Percentiles rank a stretch among this genome's conserved stretches.
Conservation (phyloP, 2,329 filamentous ascomycete genomes). For the Fusarium circinatum region DNA sequence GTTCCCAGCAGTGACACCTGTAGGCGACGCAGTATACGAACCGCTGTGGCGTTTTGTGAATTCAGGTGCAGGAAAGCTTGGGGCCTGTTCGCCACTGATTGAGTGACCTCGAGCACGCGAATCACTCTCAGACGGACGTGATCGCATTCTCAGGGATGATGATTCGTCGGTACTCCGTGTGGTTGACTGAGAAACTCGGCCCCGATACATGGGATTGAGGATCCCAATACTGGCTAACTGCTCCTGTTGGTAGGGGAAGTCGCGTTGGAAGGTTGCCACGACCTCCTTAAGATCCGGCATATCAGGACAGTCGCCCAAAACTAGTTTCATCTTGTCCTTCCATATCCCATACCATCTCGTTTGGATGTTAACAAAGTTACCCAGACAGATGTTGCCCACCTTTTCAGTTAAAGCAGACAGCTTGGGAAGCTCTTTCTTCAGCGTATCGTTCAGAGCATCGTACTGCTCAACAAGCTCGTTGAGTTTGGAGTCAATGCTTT, state of each 20-base stretch:
- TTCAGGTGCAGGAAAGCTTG: conserved; percentile 72
- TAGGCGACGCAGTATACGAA: conserved; percentile 71
- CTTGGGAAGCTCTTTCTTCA: conserved; percentile 91
- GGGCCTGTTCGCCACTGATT: conserved; percentile 70
- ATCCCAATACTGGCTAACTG: conserved; percentile 78
- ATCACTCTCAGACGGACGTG: conserved; percentile 60
- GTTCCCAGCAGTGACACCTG: conserved; percentile 47
- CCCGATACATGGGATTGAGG: conserved; percentile 77
- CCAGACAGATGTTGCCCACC: conserved; percentile 83
- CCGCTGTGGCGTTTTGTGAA: conserved; percentile 73
- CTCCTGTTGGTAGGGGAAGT: conserved; percentile 81
- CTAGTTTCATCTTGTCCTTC: conserved; percentile 81
- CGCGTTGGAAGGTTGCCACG: conserved; percentile 78
- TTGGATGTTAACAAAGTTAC: conserved; percentile 87
- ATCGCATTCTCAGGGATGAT: conserved; percentile 59
- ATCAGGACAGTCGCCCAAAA: conserved; percentile 72
- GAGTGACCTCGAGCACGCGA: conserved; percentile 69
- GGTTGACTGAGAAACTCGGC: conserved; percentile 66
- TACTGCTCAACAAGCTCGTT: conserved; percentile 89
- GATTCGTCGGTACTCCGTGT: conserved; percentile 64
- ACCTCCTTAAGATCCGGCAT: conserved; percentile 78
- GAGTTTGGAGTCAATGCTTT: conserved; percentile 88
- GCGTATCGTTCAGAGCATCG: conserved; percentile 87
- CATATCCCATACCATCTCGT: conserved; percentile 84
- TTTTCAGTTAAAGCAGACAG: conserved; percentile 84